Evolutionary conservation across 2,329 filamentous ascomycete genomes (phyloP), one percentile per base, ranked within the genome.

Genomic region (Curvularia spicifera): DNA sequence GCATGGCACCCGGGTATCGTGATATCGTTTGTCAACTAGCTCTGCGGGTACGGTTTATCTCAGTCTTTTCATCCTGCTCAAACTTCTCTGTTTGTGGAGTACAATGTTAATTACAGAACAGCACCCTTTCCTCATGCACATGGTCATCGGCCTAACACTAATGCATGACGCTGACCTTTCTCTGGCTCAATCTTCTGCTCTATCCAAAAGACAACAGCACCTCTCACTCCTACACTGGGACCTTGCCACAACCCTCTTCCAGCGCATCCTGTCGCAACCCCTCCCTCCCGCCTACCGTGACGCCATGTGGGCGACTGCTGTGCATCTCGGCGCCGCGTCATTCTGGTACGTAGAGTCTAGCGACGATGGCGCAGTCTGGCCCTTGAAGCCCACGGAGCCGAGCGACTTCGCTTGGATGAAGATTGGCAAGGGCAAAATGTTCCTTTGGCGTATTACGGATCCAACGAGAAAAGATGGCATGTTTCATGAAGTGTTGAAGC

Each of bases 361-460:
- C 8, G 39, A 75, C 0, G 75, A 83, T 0, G 71, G 80, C 49
- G 71, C 83, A 53, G 78, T 82, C 2, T 89, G 86, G 86, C 87
- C 87, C 0, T 73, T 89, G 1, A 81, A 78, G 37, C 61, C 73
- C 2, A 69, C 76, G 0, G 75, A 75, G 0, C 58, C 75, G 0
- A 66, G 73, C 0, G 84, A 87, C 60, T 75, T 89, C 1, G 79
- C 84, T 64, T 89, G 86, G 87, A 68, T 89, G 2, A 82, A 78
- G 49, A 80, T 89, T 69, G 81, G 78, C 56, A 79, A 84, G 12
- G 84, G 84, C 0, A 88, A 89, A 71, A 80, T 78, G 52, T 78
- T 79, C 4, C 76, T 88, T 1, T 87, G 82, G 80, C 68, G 78
- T 1, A 68, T 87, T 0, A 76, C 82, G 0, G 77, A 87, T 49